Evolutionary conservation across 2,329 filamentous ascomycete species (phyloP).

Genomic region (Nemania serpens): DNA sequence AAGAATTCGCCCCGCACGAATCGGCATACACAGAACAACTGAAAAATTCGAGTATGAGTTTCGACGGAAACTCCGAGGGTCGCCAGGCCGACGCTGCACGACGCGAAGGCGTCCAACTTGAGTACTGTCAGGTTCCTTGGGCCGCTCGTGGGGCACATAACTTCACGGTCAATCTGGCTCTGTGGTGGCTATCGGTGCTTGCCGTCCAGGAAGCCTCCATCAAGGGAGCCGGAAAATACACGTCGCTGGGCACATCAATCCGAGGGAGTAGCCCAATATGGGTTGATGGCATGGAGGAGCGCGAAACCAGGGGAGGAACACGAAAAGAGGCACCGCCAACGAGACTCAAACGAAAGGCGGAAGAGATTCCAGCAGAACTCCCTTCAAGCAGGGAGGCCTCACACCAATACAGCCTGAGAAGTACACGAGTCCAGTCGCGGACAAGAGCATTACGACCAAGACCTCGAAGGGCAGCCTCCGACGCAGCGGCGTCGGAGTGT

Average conservation of each 20-base stretch:
- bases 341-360: too few species aligned
- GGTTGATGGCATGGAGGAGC: too few species aligned
- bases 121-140: background rate
- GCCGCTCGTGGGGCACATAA: background rate
- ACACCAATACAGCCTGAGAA: too few species aligned
- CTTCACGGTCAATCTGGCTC: slow-evolving; percentile 8
- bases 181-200: slow-evolving; percentile 14
- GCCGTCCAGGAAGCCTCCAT: background rate
- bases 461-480: too few species aligned
- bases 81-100: background rate
- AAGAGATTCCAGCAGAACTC: too few species aligned
- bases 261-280: background rate
- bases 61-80: background rate
- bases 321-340: too few species aligned
- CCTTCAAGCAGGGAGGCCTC: too few species aligned
- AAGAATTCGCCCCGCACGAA: too few species aligned
- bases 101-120: background rate
- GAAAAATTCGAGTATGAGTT: background rate
- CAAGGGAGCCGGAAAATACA: background rate
- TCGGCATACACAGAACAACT: background rate
- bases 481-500: too few species aligned
- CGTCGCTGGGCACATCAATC: background rate
- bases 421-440: too few species aligned
- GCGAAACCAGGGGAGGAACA: too few species aligned
- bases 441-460: too few species aligned